Conservation (phyloP, 2,329 filamentous ascomycete species). For the Rhexocercosporidium sp. region DNA sequence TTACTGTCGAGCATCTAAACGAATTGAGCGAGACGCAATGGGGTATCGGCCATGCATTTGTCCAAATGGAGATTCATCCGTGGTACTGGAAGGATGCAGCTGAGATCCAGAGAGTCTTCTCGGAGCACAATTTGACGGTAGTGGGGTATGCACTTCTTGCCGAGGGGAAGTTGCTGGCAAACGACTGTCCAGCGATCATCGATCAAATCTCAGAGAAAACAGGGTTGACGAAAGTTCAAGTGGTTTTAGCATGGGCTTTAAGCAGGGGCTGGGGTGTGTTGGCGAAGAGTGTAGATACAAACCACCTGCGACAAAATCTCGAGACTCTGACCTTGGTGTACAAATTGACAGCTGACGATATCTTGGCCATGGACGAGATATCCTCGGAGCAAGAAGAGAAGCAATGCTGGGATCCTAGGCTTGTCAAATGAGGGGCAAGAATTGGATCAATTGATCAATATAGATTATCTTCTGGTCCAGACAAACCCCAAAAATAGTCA, state of each 20-base stretch:
- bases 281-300: conserved; percentile 22
- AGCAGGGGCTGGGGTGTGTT: conserved; percentile 25
- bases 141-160: conserved; percentile 33
- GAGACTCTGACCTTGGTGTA: not conserved
- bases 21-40: conserved; percentile 62
- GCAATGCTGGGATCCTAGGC: conserved; percentile 31
- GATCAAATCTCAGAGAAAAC: conserved; percentile 20
- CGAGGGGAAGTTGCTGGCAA: conserved; percentile 28
- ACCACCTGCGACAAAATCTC: conserved; percentile 19
- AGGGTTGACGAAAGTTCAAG: conserved; percentile 21
- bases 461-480: not conserved
- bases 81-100: conserved; percentile 35
- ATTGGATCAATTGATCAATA: not conserved
- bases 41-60: conserved; percentile 66
- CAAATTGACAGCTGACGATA: conserved; percentile 23
- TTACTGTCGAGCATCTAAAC: conserved; percentile 63
- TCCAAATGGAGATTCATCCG: conserved; percentile 83
- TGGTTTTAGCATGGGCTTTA: conserved; percentile 29
- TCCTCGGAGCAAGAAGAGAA: conserved; percentile 27
- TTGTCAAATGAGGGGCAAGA: conserved; percentile 16
- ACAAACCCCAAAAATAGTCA: not conserved
- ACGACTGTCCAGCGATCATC: conserved; percentile 17
- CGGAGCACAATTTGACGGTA: conserved; percentile 15
- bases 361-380: conserved; percentile 21
- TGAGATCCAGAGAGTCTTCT: conserved; percentile 27